These are phyloP conservation scores for Heterobasidion annosum DNA, from an alignment of 1,284 basidiomycete genomes.

Conservation along the genomic window DNA sequence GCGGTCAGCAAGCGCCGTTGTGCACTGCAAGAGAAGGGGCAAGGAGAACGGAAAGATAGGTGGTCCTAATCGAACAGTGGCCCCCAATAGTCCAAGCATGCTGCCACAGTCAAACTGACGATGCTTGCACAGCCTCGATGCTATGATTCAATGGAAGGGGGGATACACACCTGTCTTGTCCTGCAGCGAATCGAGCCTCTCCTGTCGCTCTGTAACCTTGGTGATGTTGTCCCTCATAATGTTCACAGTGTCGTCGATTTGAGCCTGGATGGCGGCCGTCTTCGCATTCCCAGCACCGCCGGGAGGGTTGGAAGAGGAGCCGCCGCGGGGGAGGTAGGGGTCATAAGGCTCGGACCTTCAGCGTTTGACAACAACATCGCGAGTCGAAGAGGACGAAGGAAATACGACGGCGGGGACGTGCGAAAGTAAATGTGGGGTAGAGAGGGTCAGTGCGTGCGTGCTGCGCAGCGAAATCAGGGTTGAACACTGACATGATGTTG, in stretches of 20 bases:
- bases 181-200: constrained; percentile 89
- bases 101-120: neutral
- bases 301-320: constrained; percentile 49
- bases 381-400: neutral
- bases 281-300: constrained; percentile 53
- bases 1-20: neutral
- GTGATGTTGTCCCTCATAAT: constrained; percentile 98
- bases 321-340: constrained; percentile 86
- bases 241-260: constrained; percentile 92
- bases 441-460: neutral
- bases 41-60: neutral
- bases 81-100: neutral
- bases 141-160: constrained; percentile 1
- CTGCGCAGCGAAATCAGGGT: neutral
- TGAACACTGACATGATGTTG: constrained; percentile 8
- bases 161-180: constrained; percentile 87
- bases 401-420: neutral
- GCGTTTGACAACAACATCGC: neutral
- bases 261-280: constrained; percentile 87
- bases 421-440: neutral
- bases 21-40: neutral
- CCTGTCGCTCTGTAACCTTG: constrained; percentile 92
- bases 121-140: neutral
- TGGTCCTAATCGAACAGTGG: neutral
- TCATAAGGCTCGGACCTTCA: constrained; percentile 89